These are phyloP conservation scores for Tolypocladium endophyticum DNA, from an alignment of 2,329 filamentous ascomycete species.

Conservation along the genomic window DNA sequence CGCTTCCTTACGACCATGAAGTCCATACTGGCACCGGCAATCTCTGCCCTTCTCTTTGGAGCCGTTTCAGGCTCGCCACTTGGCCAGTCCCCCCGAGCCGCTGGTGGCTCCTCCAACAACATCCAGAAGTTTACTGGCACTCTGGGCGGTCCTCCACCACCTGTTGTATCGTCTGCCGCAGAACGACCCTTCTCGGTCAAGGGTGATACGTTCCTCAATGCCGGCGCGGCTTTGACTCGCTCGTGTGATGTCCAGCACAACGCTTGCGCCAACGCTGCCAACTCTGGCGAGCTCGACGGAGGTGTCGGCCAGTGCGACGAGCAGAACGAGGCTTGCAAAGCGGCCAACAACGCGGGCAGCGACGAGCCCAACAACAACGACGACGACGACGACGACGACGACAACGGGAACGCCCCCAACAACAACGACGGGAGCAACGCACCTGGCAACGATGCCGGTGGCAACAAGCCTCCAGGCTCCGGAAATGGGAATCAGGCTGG, in stretches of 20 bases:
- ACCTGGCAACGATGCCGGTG: not conserved
- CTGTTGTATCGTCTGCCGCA: not conserved
- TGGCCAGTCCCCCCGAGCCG: not conserved
- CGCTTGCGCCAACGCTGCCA: not conserved
- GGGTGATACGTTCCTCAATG: not conserved
- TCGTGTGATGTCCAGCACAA: not conserved
- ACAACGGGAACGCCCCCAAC: too few species aligned
- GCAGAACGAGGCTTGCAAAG: not conserved
- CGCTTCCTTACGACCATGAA: not conserved
- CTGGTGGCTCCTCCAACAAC: not conserved
- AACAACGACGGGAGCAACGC: not conserved
- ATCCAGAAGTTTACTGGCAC: not conserved
- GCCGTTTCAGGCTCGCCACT: not conserved
- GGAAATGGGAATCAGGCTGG: not conserved
- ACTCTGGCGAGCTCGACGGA: not conserved
- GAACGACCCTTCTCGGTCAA: not conserved
- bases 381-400: too few species aligned
- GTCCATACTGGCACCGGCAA: not conserved
- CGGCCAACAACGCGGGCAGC: not conserved
- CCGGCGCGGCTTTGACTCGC: not conserved
- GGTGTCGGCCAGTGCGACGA: not conserved
- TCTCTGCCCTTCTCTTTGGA: not conserved
- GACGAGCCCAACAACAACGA: not conserved
- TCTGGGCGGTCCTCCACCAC: not conserved
- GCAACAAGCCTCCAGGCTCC: not conserved